These are phyloP conservation scores for Seiridium unicorne DNA, from an alignment of 2,329 filamentous ascomycete species.

Conservation along the genomic window DNA sequence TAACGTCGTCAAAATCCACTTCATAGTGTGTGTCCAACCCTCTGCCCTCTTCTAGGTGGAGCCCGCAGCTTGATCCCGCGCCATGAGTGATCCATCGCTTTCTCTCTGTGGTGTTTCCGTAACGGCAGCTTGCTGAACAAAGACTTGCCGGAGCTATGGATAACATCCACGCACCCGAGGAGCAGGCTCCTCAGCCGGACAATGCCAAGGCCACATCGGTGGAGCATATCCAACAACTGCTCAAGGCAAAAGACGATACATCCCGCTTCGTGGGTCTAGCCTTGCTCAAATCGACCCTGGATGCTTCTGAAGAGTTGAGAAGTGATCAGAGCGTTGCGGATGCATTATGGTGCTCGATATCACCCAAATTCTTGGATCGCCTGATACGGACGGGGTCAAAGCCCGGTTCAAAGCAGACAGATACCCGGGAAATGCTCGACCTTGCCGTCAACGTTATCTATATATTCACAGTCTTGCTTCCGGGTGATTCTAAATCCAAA, in stretches of 20 bases:
- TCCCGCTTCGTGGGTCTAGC: constrained; percentile 67
- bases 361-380: constrained; percentile 63
- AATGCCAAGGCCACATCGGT: constrained; percentile 20
- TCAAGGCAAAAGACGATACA: constrained; percentile 63
- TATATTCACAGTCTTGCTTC: constrained; percentile 58
- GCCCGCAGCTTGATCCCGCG: no score
- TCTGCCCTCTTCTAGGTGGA: no score
- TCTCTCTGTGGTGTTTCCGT: no score
- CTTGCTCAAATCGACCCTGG: constrained; percentile 63
- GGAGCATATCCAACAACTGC: constrained; percentile 52
- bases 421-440: constrained; percentile 60
- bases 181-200: not conserved
- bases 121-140: no score
- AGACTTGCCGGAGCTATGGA: not conserved
- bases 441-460: constrained; percentile 63
- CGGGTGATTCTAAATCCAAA: constrained; percentile 42
- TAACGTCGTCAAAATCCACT: no score
- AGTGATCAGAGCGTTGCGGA: constrained; percentile 43
- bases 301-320: constrained; percentile 54
- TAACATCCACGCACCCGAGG: not conserved
- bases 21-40: no score
- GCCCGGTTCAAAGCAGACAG: constrained; percentile 31
- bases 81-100: no score
- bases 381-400: constrained; percentile 54
- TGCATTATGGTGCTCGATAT: constrained; percentile 59